Conservation (phyloP, 352 stramenopile genomes). For the Pythium brassicae region DNA sequence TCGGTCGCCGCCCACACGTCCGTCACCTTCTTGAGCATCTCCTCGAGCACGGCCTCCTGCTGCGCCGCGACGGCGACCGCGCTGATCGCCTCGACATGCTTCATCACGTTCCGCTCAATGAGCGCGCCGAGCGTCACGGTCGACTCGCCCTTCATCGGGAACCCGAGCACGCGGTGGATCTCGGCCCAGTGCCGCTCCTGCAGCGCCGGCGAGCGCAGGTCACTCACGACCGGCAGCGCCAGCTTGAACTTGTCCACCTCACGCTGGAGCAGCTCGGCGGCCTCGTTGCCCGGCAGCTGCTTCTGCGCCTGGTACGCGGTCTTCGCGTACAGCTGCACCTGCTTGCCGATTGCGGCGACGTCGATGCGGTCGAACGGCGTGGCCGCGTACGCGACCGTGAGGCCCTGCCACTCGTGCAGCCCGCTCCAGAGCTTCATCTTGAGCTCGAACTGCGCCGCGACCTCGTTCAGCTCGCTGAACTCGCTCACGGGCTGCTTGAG, state of each 20-base stretch:
- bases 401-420: conserved; percentile 77
- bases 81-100: conserved; percentile 84
- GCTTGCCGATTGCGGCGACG: conserved; percentile 78
- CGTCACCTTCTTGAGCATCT: conserved; percentile 93
- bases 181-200: conserved; percentile 78
- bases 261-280: conserved; percentile 68
- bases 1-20: conserved; percentile 86
- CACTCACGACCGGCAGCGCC: conserved; percentile 72
- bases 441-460: conserved; percentile 79
- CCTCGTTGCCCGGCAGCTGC: conserved; percentile 83
- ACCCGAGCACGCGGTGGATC: conserved; percentile 79
- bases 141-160: conserved; percentile 80
- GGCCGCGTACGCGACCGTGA: conserved; percentile 71
- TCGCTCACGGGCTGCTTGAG: conserved; percentile 87
- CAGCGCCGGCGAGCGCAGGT: conserved; percentile 58
- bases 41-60: conserved; percentile 89
- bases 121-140: conserved; percentile 82
- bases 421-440: conserved; percentile 91
- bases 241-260: conserved; percentile 90
- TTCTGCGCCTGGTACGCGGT: conserved; percentile 85
- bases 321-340: conserved; percentile 88
- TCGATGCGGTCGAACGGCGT: conserved; percentile 90
- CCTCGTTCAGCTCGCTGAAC: conserved; percentile 87
- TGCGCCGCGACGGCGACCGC: conserved; percentile 81
- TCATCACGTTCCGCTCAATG: conserved; percentile 86